Percentiles rank a stretch among this genome's conserved stretches.
phyloP scores from a whole-genome alignment of 2,329 filamentous ascomycete genomes.

The Fusarium domesticum region DNA sequence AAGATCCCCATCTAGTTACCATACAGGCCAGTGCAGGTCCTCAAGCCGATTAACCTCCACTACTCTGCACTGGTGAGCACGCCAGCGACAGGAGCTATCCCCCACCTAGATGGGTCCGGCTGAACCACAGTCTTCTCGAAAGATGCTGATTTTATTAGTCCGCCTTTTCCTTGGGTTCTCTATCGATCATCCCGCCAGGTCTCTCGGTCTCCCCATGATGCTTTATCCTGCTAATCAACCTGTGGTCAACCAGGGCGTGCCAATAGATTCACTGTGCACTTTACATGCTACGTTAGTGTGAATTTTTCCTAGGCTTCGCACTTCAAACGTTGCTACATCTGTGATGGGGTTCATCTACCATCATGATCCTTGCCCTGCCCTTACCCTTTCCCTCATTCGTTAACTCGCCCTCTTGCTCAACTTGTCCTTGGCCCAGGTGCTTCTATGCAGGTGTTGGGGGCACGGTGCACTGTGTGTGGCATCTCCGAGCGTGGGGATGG shows the following conservation, averaged over 20 bases:
- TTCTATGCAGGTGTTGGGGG: constrained; percentile 23
- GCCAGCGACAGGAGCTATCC: constrained; percentile 24
- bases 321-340: too few species aligned
- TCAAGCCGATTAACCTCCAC: constrained; percentile 10
- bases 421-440: constrained; percentile 25
- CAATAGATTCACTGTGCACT: too few species aligned
- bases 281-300: too few species aligned
- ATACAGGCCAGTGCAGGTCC: constrained; percentile 18
- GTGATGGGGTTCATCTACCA: constrained; percentile 6
- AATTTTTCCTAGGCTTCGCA: too few species aligned
- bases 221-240: too few species aligned
- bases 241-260: too few species aligned
- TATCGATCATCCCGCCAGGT: too few species aligned
- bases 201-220: too few species aligned
- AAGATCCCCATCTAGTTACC: constrained; percentile 6
- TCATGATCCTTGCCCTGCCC: constrained; percentile 21
- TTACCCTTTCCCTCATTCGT: constrained; percentile 16
- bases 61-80: constrained; percentile 23
- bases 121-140: constrained; percentile 21
- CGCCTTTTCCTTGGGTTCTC: not conserved
- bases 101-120: constrained; percentile 26
- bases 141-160: not conserved
- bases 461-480: constrained; percentile 27
- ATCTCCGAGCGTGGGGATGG: constrained; percentile 27
- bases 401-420: constrained; percentile 13